Percentiles rank a stretch among this genome's conserved stretches.
phyloP scores from a whole-genome alignment of 2,329 filamentous ascomycete genomes.

The Penicillium palitans region DNA sequence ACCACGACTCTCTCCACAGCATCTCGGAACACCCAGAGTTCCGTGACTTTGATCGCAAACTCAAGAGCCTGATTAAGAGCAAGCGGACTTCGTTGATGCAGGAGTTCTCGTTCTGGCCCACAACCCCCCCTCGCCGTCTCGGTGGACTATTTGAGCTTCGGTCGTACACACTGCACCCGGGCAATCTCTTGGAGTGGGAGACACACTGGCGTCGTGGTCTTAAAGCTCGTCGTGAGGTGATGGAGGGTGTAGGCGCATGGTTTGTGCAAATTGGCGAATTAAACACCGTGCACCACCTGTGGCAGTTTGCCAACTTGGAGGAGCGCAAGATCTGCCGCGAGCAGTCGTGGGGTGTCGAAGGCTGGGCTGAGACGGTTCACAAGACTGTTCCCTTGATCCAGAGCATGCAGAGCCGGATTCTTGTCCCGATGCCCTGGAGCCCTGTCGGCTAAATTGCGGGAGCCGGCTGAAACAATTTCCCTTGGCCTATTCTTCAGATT shows the following conservation, averaged over 20 bases:
- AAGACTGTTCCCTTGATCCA: conserved; percentile 98
- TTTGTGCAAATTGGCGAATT: conserved; percentile 97
- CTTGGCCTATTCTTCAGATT: not conserved
- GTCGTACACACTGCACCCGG: conserved; percentile 93
- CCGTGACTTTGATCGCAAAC: conserved; percentile 76
- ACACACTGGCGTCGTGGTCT: conserved; percentile 94
- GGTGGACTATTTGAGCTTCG: conserved; percentile 94
- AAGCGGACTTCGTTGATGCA: conserved; percentile 96
- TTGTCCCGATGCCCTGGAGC: conserved; percentile 96
- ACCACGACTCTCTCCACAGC: conserved; percentile 84
- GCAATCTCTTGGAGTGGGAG: conserved; percentile 97
- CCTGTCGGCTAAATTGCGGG: conserved; percentile 67
- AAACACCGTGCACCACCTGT: conserved; percentile 96
- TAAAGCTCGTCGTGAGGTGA: conserved; percentile 87
- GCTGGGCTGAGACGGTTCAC: conserved; percentile 96
- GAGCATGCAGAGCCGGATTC: conserved; percentile 88
- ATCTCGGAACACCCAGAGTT: conserved; percentile 84
- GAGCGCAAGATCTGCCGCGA: conserved; percentile 87
- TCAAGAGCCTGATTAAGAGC: conserved; percentile 78
- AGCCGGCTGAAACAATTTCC: not conserved
- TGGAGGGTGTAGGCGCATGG: conserved; percentile 98
- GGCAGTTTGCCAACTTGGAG: conserved; percentile 97
- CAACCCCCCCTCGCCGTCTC: conserved; percentile 81
- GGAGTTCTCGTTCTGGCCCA: conserved; percentile 99
- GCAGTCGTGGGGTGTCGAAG: conserved; percentile 91